Evolutionary conservation across 2,329 filamentous ascomycete genomes (phyloP).

Genomic region (Aspergillus pseudoglaucus): DNA sequence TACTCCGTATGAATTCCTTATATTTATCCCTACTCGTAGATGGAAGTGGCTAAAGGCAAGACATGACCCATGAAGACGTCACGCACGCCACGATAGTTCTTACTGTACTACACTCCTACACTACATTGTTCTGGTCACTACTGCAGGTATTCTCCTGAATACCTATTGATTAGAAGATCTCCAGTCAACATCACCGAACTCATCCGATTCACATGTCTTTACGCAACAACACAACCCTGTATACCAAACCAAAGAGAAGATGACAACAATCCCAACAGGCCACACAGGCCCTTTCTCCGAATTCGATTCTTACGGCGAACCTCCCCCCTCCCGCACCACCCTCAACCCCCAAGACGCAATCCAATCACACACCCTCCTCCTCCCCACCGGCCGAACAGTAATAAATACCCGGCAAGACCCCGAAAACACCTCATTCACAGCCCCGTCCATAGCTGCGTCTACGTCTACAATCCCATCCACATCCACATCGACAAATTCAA

Average conservation of each 20-base stretch:
- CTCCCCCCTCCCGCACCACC: neutral
- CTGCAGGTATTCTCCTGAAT: neutral
- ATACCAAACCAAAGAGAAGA: neutral
- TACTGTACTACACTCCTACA: no score
- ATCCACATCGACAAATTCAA: neutral
- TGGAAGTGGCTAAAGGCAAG: neutral
- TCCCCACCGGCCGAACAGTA: conserved; percentile 1
- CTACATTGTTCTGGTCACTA: neutral
- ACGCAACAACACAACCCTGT: neutral
- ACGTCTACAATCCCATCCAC: neutral
- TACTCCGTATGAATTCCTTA: no score
- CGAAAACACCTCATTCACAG: neutral
- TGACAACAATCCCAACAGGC: conserved; percentile 6
- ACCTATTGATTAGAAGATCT: neutral
- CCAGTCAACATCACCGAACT: neutral
- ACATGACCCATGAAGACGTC: neutral
- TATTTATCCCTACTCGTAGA: no score
- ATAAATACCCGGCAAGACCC: neutral
- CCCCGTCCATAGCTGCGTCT: neutral
- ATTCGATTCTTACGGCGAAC: conserved; percentile 2
- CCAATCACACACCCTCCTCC: conserved; percentile 2
- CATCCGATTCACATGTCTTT: neutral
- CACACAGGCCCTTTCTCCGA: conserved; percentile 6
- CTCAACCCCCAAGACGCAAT: no score
- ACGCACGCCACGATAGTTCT: neutral